Percentiles rank a stretch among this genome's conserved stretches.
These are phyloP conservation scores for bread wheat (Triticum aestivum) DNA, from an alignment of 176 grass and related monocot species.

Conservation along the genomic window DNA sequence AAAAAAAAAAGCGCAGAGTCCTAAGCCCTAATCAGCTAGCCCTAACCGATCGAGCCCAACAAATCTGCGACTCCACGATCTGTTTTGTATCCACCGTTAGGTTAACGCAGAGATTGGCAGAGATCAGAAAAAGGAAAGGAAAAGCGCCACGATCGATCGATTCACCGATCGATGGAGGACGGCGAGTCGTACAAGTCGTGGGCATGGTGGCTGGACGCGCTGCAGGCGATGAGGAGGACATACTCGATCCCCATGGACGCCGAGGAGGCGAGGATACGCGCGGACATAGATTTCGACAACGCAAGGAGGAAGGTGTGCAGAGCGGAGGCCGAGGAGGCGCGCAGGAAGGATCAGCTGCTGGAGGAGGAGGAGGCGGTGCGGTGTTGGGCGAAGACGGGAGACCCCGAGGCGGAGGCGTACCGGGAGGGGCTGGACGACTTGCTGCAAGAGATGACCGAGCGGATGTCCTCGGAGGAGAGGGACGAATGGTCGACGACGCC, in stretches of 20 bases:
- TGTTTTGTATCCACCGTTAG: background rate
- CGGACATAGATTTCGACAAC: background rate
- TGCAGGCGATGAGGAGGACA: background rate
- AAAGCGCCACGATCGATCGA: background rate
- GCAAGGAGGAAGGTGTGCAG: background rate
- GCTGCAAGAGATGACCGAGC: too few species aligned
- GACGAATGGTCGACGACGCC: background rate
- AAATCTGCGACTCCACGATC: background rate
- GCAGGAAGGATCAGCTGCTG: background rate
- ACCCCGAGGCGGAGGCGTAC: too few species aligned
- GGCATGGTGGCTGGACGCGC: background rate
- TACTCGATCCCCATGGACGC: background rate
- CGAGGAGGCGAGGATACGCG: background rate
- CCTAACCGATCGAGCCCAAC: too few species aligned
- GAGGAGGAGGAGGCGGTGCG: background rate
- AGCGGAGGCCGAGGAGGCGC: background rate
- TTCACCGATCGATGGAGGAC: background rate
- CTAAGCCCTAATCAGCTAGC: too few species aligned
- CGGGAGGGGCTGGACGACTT: too few species aligned
- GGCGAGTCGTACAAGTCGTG: background rate
- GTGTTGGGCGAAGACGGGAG: too few species aligned
- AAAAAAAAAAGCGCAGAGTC: too few species aligned
- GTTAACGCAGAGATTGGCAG: background rate
- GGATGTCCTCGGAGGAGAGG: too few species aligned
- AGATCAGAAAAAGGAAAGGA: background rate